phyloP scores from a whole-genome alignment of 2,329 filamentous ascomycete species.

The Fusarium solani-melongenae region DNA sequence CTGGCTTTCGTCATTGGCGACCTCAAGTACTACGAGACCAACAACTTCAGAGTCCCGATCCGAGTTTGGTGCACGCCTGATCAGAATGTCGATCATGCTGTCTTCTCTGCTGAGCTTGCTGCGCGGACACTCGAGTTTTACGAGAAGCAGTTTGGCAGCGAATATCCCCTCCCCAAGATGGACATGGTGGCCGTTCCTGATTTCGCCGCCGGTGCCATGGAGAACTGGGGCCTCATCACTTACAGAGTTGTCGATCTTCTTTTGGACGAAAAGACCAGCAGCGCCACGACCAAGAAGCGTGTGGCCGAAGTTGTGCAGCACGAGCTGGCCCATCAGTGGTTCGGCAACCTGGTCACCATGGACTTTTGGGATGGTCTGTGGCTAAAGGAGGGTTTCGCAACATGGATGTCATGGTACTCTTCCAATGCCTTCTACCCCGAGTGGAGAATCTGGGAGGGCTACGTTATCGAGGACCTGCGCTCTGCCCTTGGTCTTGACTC shows the following conservation, averaged over 20 bases:
- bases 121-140: constrained; percentile 93
- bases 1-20: constrained; percentile 94
- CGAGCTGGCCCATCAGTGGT: constrained; percentile 98
- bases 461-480: constrained; percentile 92
- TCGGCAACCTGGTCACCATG: constrained; percentile 97
- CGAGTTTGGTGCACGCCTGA: constrained; percentile 94
- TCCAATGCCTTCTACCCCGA: constrained; percentile 96
- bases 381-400: constrained; percentile 93
- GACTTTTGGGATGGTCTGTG: constrained; percentile 98
- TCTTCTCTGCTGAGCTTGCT: constrained; percentile 89
- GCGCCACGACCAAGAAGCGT: constrained; percentile 89
- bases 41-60: constrained; percentile 89
- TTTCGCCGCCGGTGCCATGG: constrained; percentile 96
- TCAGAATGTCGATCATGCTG: constrained; percentile 88
- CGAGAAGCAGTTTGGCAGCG: constrained; percentile 90
- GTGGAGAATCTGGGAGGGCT: constrained; percentile 98
- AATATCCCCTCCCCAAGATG: constrained; percentile 65
- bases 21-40: constrained; percentile 93
- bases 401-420: constrained; percentile 70
- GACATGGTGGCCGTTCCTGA: constrained; percentile 84
- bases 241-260: constrained; percentile 88
- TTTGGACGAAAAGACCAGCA: constrained; percentile 90
- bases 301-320: constrained; percentile 97
- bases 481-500: constrained; percentile 89
- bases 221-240: constrained; percentile 97